Percentiles rank a stretch among this genome's conserved stretches.
These are phyloP conservation scores for Raphanus hybrid DNA, from an alignment of 441 rosid genomes.

Conservation along the genomic window DNA sequence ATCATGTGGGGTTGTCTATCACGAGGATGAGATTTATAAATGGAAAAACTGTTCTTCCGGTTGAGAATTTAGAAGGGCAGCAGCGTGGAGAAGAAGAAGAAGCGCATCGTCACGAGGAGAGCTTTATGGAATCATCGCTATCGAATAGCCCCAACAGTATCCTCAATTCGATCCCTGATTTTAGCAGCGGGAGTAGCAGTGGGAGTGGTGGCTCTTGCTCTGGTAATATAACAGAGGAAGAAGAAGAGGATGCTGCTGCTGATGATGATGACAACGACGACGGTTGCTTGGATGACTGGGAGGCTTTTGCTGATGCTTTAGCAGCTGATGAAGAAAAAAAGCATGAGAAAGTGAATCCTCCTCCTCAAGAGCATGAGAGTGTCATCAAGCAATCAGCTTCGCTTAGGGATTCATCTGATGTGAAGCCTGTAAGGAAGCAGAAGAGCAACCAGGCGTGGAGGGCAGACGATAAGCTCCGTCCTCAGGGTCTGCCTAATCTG, in stretches of 20 bases:
- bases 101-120: conserved; percentile 55
- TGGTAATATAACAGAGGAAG: conserved; percentile 84
- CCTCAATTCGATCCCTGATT: conserved; percentile 55
- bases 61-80: conserved; percentile 52
- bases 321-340: conserved; percentile 57
- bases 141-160: conserved; percentile 65
- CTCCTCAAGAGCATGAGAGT: conserved; percentile 38
- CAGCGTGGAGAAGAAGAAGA: conserved; percentile 40
- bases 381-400: conserved; percentile 37
- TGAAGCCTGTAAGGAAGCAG: conserved; percentile 45
- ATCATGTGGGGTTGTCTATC: conserved; percentile 41
- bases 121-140: conserved; percentile 69
- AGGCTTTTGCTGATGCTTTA: conserved; percentile 94
- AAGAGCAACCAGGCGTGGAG: conserved; percentile 76
- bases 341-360: conserved; percentile 40
- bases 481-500: conserved; percentile 83
- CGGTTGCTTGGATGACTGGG: conserved; percentile 93
- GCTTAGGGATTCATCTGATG: conserved; percentile 21
- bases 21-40: conserved; percentile 34
- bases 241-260: conserved; percentile 60
- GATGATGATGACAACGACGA: conserved; percentile 45
- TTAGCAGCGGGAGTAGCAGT: conserved; percentile 65
- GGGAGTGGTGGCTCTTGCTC: conserved; percentile 81
- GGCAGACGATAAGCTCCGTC: conserved; percentile 76
- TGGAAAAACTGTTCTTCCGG: conserved; percentile 31